These are phyloP conservation scores for Oryza punctata DNA, from an alignment of 176 grass and related monocot genomes.

Conservation along the genomic window DNA sequence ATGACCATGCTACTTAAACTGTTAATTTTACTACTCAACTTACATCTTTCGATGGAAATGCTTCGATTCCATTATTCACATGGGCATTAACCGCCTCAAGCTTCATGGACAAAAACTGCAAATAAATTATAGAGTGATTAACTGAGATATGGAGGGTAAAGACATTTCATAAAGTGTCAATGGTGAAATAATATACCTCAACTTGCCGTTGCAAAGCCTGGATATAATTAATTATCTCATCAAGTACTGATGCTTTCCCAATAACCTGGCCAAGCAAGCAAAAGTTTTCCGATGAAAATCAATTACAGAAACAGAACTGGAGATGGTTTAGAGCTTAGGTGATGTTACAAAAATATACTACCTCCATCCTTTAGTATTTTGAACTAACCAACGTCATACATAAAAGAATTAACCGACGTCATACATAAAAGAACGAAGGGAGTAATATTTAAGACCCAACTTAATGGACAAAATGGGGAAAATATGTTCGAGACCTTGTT, in stretches of 20 bases:
- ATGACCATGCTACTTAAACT: not conserved
- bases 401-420: too few relatives aligned
- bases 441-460: not conserved
- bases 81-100: slow-evolving; percentile 88
- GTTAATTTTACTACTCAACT: slow-evolving; percentile 43
- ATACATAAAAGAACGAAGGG: too few relatives aligned
- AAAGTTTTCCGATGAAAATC: slow-evolving; percentile 19
- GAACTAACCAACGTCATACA: too few relatives aligned
- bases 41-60: slow-evolving; percentile 85
- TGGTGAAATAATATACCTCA: slow-evolving; percentile 58
- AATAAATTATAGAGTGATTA: slow-evolving; percentile 25
- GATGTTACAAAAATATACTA: slow-evolving; percentile 9
- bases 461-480: not conserved
- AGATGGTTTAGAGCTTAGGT: not conserved
- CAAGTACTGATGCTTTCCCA: slow-evolving; percentile 92
- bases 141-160: slow-evolving; percentile 9
- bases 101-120: slow-evolving; percentile 96
- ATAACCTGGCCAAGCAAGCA: slow-evolving; percentile 66
- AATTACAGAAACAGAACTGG: slow-evolving; percentile 29
- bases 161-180: not conserved
- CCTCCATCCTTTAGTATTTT: too few relatives aligned
- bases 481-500: slow-evolving; percentile 64
- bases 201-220: slow-evolving; percentile 91
- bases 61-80: slow-evolving; percentile 55
- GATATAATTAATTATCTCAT: slow-evolving; percentile 99